Conservation (phyloP, 1,139 yeast genomes). For the Kazachstania sp. region DNA sequence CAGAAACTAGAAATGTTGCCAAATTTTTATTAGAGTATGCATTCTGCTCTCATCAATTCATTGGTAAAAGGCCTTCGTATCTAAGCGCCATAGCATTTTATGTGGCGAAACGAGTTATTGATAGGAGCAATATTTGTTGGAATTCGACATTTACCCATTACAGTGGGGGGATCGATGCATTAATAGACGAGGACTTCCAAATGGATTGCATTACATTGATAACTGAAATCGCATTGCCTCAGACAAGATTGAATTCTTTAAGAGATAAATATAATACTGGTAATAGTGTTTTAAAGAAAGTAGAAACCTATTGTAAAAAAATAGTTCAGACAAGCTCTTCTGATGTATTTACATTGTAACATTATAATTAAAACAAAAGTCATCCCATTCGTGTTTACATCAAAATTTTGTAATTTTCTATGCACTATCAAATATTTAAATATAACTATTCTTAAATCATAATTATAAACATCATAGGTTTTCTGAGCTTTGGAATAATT, state of each 20-base stretch:
- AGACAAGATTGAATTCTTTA: slow-evolving; percentile 24
- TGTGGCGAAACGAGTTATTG: slow-evolving; percentile 68
- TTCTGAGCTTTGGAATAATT: not conserved
- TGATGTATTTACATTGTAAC: slow-evolving; percentile 8
- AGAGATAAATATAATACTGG: slow-evolving; percentile 17
- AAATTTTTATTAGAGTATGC: slow-evolving; percentile 81
- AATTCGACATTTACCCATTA: slow-evolving; percentile 76
- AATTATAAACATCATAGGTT: not conserved
- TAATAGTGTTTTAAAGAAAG: slow-evolving; percentile 13
- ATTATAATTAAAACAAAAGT: not conserved
- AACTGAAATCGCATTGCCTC: slow-evolving; percentile 21
- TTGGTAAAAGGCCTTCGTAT: slow-evolving; percentile 69
- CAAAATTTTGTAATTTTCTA: not conserved
- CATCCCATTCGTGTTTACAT: no score
- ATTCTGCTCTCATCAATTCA: slow-evolving; percentile 71
- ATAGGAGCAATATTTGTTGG: slow-evolving; percentile 53
- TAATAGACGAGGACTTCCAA: slow-evolving; percentile 18
- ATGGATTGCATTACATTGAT: slow-evolving; percentile 18
- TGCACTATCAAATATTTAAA: not conserved
- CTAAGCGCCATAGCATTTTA: slow-evolving; percentile 94
- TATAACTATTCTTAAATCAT: not conserved
- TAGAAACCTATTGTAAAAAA: slow-evolving; percentile 4
- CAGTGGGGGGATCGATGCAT: slow-evolving; percentile 53
- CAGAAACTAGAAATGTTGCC: slow-evolving; percentile 76
- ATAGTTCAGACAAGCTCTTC: slow-evolving; percentile 6